These are phyloP conservation scores for Asclepias syriaca DNA, from an alignment of 257 asterid species.

Conservation along the genomic window DNA sequence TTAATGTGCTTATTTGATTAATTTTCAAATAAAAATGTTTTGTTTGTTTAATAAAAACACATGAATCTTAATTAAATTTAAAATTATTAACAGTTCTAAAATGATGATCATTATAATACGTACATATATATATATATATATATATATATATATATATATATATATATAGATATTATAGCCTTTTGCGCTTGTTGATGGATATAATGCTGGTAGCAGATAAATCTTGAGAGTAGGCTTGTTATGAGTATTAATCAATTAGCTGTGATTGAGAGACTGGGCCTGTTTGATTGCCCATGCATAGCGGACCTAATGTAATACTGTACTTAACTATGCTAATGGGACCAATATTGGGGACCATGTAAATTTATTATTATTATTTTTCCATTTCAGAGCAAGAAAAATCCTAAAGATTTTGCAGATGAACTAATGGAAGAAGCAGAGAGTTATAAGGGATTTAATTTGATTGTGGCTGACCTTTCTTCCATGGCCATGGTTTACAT, in stretches of 20 bases:
- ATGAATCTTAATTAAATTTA: no score
- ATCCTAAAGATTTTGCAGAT: constrained; percentile 59
- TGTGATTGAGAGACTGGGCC: neutral
- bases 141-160: no score
- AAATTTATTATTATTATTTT: neutral
- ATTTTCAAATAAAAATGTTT: no score
- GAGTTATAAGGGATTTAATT: constrained; percentile 61
- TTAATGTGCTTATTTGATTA: no score
- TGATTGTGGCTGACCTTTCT: constrained; percentile 62
- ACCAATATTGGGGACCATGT: neutral
- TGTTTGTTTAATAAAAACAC: no score
- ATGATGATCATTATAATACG: no score
- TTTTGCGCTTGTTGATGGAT: neutral
- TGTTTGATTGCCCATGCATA: neutral
- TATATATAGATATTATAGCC: no score
- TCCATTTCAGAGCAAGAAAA: constrained; percentile 42
- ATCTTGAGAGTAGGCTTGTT: neutral
- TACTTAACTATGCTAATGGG: neutral
- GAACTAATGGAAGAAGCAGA: constrained; percentile 48
- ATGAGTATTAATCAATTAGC: neutral
- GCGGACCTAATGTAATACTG: neutral
- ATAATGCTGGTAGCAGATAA: neutral
- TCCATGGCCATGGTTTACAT: constrained; percentile 70
- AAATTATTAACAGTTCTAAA: no score
- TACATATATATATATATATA: no score